Evolutionary conservation across 2,329 filamentous ascomycete species (phyloP).

Genomic region (Penicillium hordei): DNA sequence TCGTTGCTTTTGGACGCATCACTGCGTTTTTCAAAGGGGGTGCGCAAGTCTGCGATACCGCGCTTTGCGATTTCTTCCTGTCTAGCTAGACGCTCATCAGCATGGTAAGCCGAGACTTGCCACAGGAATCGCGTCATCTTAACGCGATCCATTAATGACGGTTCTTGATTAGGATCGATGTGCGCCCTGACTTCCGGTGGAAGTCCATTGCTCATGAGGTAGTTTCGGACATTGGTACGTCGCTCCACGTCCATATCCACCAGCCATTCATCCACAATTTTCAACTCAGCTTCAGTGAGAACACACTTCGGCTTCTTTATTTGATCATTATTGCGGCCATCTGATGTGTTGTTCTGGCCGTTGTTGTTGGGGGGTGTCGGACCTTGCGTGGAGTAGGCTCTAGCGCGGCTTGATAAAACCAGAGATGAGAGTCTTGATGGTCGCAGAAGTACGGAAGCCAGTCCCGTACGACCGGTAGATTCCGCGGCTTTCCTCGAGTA

Average conservation of each 20-base stretch:
- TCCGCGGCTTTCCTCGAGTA: conserved; percentile 59
- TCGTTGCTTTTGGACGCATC: neutral
- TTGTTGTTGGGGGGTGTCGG: conserved; percentile 46
- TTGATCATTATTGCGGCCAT: conserved; percentile 26
- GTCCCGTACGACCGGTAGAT: conserved; percentile 52
- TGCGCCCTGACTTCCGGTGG: conserved; percentile 67
- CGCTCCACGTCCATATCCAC: conserved; percentile 54
- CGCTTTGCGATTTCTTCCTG: conserved; percentile 30
- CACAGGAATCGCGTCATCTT: conserved; percentile 60
- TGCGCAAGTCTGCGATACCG: neutral
- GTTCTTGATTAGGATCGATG: conserved; percentile 51
- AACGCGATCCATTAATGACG: conserved; percentile 58
- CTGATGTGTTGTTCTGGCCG: conserved; percentile 44
- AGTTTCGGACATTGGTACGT: conserved; percentile 60
- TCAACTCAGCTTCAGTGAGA: conserved; percentile 57
- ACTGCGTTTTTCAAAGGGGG: neutral
- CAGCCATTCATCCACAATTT: conserved; percentile 59
- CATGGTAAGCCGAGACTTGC: conserved; percentile 50
- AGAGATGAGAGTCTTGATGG: conserved; percentile 42
- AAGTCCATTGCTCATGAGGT: conserved; percentile 67
- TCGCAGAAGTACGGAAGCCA: conserved; percentile 41
- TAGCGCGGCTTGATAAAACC: conserved; percentile 33
- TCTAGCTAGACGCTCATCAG: neutral
- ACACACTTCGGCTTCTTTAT: conserved; percentile 43
- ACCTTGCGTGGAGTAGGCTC: conserved; percentile 47